Percentiles rank a stretch among this genome's conserved stretches.
These are phyloP conservation scores for Hyphopichia wangnamkhiaoensis DNA, from an alignment of 1,139 yeast species.

Conservation along the genomic window DNA sequence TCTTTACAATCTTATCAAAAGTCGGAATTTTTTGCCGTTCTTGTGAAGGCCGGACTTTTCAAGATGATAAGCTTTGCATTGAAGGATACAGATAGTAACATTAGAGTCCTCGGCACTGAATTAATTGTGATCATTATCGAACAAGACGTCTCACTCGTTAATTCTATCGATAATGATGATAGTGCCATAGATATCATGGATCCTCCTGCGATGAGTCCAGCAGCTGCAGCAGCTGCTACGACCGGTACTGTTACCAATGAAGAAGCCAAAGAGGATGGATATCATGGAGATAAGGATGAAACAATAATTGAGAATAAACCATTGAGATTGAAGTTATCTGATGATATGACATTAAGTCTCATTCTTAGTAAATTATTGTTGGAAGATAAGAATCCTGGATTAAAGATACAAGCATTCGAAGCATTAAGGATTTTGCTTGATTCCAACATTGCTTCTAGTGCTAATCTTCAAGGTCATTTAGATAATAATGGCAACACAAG, in stretches of 20 bases:
- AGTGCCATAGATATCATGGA: slow-evolving; percentile 39
- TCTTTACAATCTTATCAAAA: slow-evolving; percentile 65
- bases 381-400: slow-evolving; percentile 66
- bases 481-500: neutral
- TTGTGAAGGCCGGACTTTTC: slow-evolving; percentile 71
- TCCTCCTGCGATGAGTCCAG: slow-evolving; percentile 20
- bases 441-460: slow-evolving; percentile 41
- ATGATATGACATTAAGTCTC: slow-evolving; percentile 62
- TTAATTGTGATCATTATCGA: slow-evolving; percentile 79
- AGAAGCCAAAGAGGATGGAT: slow-evolving; percentile 5
- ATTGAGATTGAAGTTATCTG: slow-evolving; percentile 39
- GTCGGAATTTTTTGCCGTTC: slow-evolving; percentile 60
- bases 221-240: slow-evolving; percentile 3
- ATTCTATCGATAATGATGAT: slow-evolving; percentile 36
- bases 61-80: slow-evolving; percentile 73
- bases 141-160: slow-evolving; percentile 73
- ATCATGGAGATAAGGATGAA: slow-evolving; percentile 17
- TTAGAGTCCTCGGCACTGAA: slow-evolving; percentile 78
- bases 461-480: slow-evolving; percentile 4
- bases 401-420: slow-evolving; percentile 81
- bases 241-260: slow-evolving; percentile 1
- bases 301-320: slow-evolving; percentile 17
- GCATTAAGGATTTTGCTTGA: slow-evolving; percentile 75
- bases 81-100: slow-evolving; percentile 47
- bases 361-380: slow-evolving; percentile 64